Base-by-base conservation (phyloP, 192 early-diverging fungal genomes). In the Coemansia sp. region DNA sequence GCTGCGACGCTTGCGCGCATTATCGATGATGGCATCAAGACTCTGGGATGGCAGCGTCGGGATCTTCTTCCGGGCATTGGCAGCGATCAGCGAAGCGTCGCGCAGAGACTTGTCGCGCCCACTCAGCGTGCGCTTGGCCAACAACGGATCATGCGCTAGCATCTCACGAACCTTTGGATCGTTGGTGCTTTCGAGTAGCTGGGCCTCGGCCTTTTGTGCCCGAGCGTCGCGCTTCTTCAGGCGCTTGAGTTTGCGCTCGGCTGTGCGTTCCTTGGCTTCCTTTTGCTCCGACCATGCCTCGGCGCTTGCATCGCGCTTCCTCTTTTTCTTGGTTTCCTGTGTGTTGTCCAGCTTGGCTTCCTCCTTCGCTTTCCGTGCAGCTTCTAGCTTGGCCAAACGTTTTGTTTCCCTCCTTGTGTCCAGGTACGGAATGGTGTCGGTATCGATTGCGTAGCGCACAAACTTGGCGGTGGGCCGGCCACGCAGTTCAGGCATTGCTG, bases 401-500 rank as follows among this genome's bases (percentile, higher is more conserved):
- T 67, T 74, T 36, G 79, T 81, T 66, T 85, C 86, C 31, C 68
- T 66, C 60, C 68, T 74, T 38, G 41, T 36, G 34, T 81, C 79
- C 15, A 75, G 23, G 30, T 60, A 72, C 30, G 73, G 79, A 33
- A 81, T 81, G 9, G 74, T 65, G 48, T 81, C 64, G 6, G 69
- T 72, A 47, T 81, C 79, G 14, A 76, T 68, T 1, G 23, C 34
- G 50, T 69, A 75, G n/a, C 61, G 64, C 17, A 61, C 61, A 37
- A 81, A 81, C 40, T 48, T 47, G 6, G 50, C 52, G 6, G 57
- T 65, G 0, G 72, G 66, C 9, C 74, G 72, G 34, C 74, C 74
- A 10, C 70, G 70, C 44, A 98, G 70, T 78, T 98, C 97, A 2
- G 95, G 93, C 93, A 99, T 95, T 59, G 90, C 94, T 15, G 97